A percentile compares a stretch with the other conserved stretches of the same genome.
Conservation (phyloP, 306 rosid species). For the Sphenostylis stenocarpa region DNA sequence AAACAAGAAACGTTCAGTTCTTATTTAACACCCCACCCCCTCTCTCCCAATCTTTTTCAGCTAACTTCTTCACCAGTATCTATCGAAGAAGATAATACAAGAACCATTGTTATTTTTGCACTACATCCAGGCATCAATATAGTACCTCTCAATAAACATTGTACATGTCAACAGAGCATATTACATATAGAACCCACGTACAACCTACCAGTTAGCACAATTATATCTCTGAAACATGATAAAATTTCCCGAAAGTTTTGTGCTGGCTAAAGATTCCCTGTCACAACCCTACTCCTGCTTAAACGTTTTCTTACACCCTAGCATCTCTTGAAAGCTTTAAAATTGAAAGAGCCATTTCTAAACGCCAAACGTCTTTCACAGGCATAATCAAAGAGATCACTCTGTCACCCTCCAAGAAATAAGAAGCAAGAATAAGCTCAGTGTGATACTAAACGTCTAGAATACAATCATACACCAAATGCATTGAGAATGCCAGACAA, state of each 20-base stretch:
- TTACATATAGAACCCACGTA: background rate
- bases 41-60: background rate
- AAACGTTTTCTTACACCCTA: background rate
- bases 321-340: background rate
- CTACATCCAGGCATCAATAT: background rate
- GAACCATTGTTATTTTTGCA: background rate
- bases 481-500: constrained; percentile 6
- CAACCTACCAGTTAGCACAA: constrained; percentile 2
- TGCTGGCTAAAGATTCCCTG: background rate
- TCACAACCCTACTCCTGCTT: constrained; percentile 2
- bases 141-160: background rate
- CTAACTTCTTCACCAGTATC: background rate
- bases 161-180: background rate
- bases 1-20: background rate
- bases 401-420: background rate
- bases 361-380: background rate
- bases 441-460: background rate
- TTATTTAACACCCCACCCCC: background rate
- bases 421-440: constrained; percentile 20
- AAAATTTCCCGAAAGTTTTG: background rate
- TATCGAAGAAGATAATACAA: background rate
- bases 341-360: background rate
- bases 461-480: background rate
- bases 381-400: background rate
- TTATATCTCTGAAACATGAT: background rate